phyloP scores from a whole-genome alignment of 2,329 filamentous ascomycete genomes.

The Cadophora luteo-olivacea region DNA sequence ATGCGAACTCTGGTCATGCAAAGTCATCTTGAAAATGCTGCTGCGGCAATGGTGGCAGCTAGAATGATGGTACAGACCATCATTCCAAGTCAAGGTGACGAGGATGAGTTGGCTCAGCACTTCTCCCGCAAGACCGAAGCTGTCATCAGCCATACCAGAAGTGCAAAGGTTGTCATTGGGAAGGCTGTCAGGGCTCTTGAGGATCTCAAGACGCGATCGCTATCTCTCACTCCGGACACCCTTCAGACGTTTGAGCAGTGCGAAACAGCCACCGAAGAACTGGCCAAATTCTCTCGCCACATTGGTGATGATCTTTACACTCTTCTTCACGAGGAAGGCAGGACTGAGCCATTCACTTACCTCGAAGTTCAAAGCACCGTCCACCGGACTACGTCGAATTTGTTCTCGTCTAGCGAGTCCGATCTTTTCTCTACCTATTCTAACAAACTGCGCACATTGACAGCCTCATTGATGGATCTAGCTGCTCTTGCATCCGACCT shows the following conservation, averaged over 20 bases:
- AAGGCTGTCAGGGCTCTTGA: constrained; percentile 80
- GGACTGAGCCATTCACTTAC: constrained; percentile 70
- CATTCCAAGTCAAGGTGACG: constrained; percentile 61
- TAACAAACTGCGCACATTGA: constrained; percentile 69
- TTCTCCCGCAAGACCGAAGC: constrained; percentile 75
- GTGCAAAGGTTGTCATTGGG: constrained; percentile 80
- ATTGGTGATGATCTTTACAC: constrained; percentile 69
- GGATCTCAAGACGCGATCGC: constrained; percentile 76
- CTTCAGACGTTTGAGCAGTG: constrained; percentile 73
- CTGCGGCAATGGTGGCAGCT: constrained; percentile 68
- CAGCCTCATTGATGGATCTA: constrained; percentile 71
- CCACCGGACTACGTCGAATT: constrained; percentile 57
- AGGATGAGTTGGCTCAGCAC: constrained; percentile 71
- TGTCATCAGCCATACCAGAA: constrained; percentile 77
- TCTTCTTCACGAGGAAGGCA: constrained; percentile 75
- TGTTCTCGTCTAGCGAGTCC: constrained; percentile 64
- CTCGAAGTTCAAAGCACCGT: constrained; percentile 71
- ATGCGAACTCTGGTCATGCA: constrained; percentile 81
- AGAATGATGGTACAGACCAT: constrained; percentile 72
- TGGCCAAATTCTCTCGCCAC: constrained; percentile 70
- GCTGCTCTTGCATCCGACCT: constrained; percentile 73
- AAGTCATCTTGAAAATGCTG: constrained; percentile 80
- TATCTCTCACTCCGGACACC: constrained; percentile 74
- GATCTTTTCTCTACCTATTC: constrained; percentile 75
- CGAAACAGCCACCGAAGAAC: constrained; percentile 66